Evolutionary conservation across 176 grass and related monocot species (phyloP).

Genomic region (Bonia amplexicaulis): DNA sequence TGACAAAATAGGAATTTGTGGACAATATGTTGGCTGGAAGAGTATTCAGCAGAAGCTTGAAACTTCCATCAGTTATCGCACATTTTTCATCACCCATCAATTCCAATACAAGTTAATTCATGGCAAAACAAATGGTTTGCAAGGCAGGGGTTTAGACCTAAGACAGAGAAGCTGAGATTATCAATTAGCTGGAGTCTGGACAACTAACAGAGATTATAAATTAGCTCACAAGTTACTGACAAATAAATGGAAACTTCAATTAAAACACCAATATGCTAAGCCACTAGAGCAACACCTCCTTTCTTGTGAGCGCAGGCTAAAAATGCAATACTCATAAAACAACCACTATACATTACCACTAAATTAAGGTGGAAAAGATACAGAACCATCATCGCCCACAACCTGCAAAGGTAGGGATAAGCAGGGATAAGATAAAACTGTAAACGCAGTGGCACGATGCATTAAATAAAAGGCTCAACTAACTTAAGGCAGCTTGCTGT

Average conservation of each 20-base stretch:
- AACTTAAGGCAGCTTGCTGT: background rate
- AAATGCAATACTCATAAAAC: background rate
- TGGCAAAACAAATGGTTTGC: background rate
- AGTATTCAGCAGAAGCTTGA: background rate
- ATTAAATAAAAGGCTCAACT: background rate
- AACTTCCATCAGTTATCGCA: background rate
- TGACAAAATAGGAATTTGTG: background rate
- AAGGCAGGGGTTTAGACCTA: background rate
- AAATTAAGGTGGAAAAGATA: conserved; percentile 50
- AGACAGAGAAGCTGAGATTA: background rate
- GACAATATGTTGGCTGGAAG: background rate
- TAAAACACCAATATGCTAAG: background rate
- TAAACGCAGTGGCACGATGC: background rate
- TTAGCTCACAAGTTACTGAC: background rate
- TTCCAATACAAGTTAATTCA: background rate
- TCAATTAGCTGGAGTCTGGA: background rate
- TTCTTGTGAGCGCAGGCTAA: background rate
- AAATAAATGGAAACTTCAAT: background rate
- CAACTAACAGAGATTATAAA: background rate
- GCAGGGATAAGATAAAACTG: conserved; percentile 6
- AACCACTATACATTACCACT: background rate
- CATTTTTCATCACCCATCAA: background rate
- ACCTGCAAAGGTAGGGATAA: conserved; percentile 56
- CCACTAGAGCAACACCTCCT: background rate
- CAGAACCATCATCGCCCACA: conserved; percentile 80